phyloP scores from a whole-genome alignment of 345 rosid species.

The Boechera stricta region DNA sequence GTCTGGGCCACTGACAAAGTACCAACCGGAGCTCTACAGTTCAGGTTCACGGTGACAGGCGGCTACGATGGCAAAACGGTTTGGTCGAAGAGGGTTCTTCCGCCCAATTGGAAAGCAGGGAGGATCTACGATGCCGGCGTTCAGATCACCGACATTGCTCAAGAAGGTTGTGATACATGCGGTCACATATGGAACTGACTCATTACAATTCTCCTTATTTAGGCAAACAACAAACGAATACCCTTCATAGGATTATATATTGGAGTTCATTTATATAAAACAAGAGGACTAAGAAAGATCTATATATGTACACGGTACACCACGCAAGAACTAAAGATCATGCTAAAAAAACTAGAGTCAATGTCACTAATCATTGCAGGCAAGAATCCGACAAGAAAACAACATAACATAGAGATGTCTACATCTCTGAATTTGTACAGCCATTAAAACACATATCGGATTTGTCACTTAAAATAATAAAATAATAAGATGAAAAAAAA shows the following conservation, averaged over 20 bases:
- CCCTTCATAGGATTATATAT: background rate
- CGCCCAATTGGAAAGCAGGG: slow-evolving; percentile 69
- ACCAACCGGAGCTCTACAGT: slow-evolving; percentile 79
- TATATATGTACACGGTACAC: background rate
- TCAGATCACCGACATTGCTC: slow-evolving; percentile 77
- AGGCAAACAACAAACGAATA: background rate
- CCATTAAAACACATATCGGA: background rate
- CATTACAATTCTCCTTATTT: background rate
- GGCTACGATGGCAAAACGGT: slow-evolving; percentile 89
- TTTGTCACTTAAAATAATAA: background rate
- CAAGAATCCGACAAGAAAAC: background rate
- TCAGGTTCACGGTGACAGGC: slow-evolving; percentile 68
- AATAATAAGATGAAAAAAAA: background rate
- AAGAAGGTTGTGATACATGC: slow-evolving; percentile 78
- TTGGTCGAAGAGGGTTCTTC: slow-evolving; percentile 75
- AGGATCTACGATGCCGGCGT: slow-evolving; percentile 67
- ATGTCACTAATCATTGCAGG: background rate
- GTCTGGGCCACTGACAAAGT: slow-evolving; percentile 76
- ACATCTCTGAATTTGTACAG: background rate
- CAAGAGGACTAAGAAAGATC: background rate
- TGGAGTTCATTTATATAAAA: background rate
- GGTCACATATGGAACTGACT: slow-evolving; percentile 53
- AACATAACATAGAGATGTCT: background rate
- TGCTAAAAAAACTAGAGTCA: background rate
- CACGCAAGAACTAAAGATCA: background rate